Evolutionary conservation across 177 flowering plant species (phyloP).

Genomic region (Viscum album): DNA sequence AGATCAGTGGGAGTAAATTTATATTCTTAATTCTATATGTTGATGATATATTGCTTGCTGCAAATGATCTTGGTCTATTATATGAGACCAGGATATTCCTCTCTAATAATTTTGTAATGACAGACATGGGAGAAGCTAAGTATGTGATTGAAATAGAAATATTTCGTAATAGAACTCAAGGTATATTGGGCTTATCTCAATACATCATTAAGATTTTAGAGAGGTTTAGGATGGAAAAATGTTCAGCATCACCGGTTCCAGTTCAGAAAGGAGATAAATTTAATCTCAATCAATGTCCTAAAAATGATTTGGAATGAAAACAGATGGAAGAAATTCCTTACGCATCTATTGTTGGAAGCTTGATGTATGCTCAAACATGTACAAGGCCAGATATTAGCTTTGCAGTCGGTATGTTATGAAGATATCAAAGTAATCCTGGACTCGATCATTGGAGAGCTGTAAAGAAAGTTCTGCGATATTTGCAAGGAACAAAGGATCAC

Average conservation of each 20-base stretch:
- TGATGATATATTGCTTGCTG: neutral
- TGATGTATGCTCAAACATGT: neutral
- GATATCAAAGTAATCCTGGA: neutral
- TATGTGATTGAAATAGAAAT: too few species aligned
- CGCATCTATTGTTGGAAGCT: neutral
- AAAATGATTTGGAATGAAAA: neutral
- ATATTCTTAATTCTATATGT: neutral
- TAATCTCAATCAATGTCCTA: neutral
- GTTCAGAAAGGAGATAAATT: neutral
- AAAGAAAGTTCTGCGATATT: neutral
- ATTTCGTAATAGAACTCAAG: neutral
- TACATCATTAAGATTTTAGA: neutral
- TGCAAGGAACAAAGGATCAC: neutral
- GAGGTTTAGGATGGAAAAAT: neutral
- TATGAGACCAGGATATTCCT: neutral
- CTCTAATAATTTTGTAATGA: neutral
- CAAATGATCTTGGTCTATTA: neutral
- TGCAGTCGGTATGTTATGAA: neutral
- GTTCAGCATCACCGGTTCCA: neutral
- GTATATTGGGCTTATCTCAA: neutral
- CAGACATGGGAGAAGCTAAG: neutral
- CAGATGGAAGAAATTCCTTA: neutral
- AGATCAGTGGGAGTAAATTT: neutral
- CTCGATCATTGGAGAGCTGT: neutral
- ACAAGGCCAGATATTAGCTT: neutral